Base-by-base conservation (phyloP, 1,284 basidiomycete species). In the Trametes sp. region DNA sequence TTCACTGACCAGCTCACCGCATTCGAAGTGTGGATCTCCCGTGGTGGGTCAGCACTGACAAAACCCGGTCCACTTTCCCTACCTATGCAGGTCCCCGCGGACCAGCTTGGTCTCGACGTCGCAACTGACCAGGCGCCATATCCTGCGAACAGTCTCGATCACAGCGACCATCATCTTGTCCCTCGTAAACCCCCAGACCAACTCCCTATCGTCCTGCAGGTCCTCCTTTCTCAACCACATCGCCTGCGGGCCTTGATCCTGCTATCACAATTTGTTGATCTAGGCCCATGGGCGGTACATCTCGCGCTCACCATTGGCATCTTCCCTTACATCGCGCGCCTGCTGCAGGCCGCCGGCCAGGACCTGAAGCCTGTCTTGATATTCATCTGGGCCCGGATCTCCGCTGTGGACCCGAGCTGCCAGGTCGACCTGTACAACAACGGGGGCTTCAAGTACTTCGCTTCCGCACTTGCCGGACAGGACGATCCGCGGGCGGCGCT, bases 201-300 rank as follows among this genome's bases (percentile, higher is more conserved):
- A 74, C 88, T 99, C 1, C 97, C 97, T 1, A 98, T 98, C 62
- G 96, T 99, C 11, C 86, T 99, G 4, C 97, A 99, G 77, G 96
- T 99, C 23, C 85, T 99, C 36, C 86, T 99, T 8, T 98, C 96
- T 0, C 98, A 99, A 72, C 94, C 95, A 0, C 97, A 99, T 77
- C 92, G 97, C 53, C 86, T 99, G 11, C 90, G 96, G 13, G 97
- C 98, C 0, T 87, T 99, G 64, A 97, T 98, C 70, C 85, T 98
- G n/a, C 86, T 99, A 11, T 97, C 95, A 41, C 94, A 97, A 77
- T 99, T 99, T 71, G 94, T 99, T 69, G 98, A 99, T 75, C 86
- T 99, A 2, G 97, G 97, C 0, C 96, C 97, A 7, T 99, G 97
- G 96, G 97, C 98, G 0, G 98, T 99, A 59, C 94, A 98, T 69